Evolutionary conservation across 23 red algal species (phyloP).

Genomic region (Gracilariopsis chorda): DNA sequence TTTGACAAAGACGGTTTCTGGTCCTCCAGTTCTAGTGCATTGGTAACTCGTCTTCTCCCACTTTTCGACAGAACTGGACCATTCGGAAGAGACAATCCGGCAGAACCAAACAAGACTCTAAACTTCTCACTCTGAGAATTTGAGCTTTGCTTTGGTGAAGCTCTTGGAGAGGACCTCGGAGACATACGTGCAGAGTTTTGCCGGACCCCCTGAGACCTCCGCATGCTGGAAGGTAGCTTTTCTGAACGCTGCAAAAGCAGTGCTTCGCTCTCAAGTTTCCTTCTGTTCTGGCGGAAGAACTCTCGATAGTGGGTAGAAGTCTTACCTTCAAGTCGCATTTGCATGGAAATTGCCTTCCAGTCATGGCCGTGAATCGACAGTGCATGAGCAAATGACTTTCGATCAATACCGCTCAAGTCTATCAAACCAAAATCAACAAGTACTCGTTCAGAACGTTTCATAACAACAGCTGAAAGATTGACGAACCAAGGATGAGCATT

Average conservation of each 20-base stretch:
- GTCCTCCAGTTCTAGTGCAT: not conserved
- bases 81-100: not conserved
- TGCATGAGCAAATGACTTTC: not conserved
- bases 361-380: not conserved
- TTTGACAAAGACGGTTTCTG: not conserved
- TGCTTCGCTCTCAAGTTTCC: not conserved
- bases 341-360: slow-evolving; percentile 2
- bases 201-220: not conserved
- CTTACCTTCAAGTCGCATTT: slow-evolving; percentile 8
- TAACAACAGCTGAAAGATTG: not conserved
- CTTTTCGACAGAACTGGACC: not conserved
- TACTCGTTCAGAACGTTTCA: slow-evolving; percentile 22
- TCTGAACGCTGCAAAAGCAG: not conserved
- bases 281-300: slow-evolving; percentile 30
- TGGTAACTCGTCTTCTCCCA: not conserved
- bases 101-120: not conserved
- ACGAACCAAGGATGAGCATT: not conserved
- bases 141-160: not conserved
- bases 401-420: slow-evolving; percentile 21
- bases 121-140: not conserved
- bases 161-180: not conserved
- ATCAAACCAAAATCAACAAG: slow-evolving; percentile 9
- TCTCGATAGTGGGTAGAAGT: slow-evolving; percentile 37
- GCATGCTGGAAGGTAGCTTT: not conserved
- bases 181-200: not conserved